These are phyloP conservation scores for Pseudogymnoascus pannorum DNA, from an alignment of 2,329 filamentous ascomycete genomes.

Conservation along the genomic window DNA sequence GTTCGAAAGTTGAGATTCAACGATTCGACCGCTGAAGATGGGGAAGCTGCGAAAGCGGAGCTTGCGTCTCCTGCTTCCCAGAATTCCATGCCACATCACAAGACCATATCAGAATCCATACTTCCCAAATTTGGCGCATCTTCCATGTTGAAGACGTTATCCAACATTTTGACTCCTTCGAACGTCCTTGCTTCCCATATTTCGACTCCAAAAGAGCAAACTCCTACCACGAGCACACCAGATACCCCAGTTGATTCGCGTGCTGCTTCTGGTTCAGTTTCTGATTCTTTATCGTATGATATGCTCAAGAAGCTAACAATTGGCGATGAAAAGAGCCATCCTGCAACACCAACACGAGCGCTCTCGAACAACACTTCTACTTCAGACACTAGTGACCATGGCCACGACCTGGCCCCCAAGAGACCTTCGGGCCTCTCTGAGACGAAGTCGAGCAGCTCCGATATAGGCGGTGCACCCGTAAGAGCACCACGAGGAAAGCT, in stretches of 20 bases:
- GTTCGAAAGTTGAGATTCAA: conserved; percentile 38
- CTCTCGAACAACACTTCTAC: conserved; percentile 52
- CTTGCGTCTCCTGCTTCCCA: background rate
- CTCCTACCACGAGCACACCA: conserved; percentile 44
- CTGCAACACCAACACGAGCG: conserved; percentile 81
- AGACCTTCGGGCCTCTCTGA: conserved; percentile 35
- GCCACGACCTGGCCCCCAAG: conserved; percentile 22
- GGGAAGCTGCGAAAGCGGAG: conserved; percentile 30
- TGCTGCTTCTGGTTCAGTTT: conserved; percentile 38
- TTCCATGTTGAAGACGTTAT: conserved; percentile 47
- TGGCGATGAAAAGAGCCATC: conserved; percentile 80
- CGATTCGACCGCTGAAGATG: conserved; percentile 34
- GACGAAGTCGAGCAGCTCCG: conserved; percentile 24
- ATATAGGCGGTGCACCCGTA: conserved; percentile 49
- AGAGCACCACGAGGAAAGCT: conserved; percentile 78
- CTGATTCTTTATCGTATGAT: conserved; percentile 56
- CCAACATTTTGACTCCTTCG: conserved; percentile 55
- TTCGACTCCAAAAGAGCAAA: conserved; percentile 56
- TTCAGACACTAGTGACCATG: conserved; percentile 33
- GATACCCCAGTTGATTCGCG: conserved; percentile 44
- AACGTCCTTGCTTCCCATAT: conserved; percentile 60
- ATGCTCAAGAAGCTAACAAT: conserved; percentile 84
- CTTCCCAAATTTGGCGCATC: conserved; percentile 38
- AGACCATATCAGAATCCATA: conserved; percentile 38
- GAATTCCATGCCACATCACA: conserved; percentile 24